Base-by-base conservation (phyloP, 495 filamentous ascomycete species). In the Hypoxylon perforatum region DNA sequence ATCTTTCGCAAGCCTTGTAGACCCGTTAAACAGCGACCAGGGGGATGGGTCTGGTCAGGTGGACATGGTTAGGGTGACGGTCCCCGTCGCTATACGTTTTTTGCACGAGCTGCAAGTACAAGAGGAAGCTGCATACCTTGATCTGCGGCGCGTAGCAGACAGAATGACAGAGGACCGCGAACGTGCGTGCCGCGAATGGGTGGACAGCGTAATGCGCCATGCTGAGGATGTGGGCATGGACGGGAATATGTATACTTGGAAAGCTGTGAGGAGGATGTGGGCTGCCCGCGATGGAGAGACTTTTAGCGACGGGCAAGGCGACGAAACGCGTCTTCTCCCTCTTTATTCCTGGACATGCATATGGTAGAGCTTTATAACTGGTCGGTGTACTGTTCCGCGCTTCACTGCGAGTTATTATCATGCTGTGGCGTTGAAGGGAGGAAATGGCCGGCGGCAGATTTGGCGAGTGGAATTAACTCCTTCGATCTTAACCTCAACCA, bases 181-280 rank as follows among this genome's bases (percentile, higher is more conserved):
- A 56, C 44, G 52, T 41, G 65, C 58, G 54, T 67, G 58, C 58
- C 52, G 46, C 51, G 65, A 33, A 53, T 67, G 65, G 65, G 65
- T 67, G 21, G 65, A 67, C 44, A 67, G 65, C 53, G 65, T 67
- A 50, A 49, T 67, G 53, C 51, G 38, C 42, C 55, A 69, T 69
- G 65, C 65, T 53, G 35, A 38, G 55, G 65, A 69, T 51, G 55
- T 69, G 35, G 65, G 65, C 44, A 22, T 69, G 18, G 65, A 69
- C 60, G 60, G 50, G 44, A 69, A 63, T 38, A 19, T 14, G 19
- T 56, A 51, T 64, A 64, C 65, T 45, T 69, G 60, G 65, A 49
- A 64, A 35, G 65, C 60, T 46, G 65, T 69, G 60, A 57, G 65
- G 55, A 57, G 65, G 55, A 69, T 69, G 65, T 69, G 65, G 65